Conservation (phyloP, 805 yeast species). For the Tetrapisispora pingtungensis region DNA sequence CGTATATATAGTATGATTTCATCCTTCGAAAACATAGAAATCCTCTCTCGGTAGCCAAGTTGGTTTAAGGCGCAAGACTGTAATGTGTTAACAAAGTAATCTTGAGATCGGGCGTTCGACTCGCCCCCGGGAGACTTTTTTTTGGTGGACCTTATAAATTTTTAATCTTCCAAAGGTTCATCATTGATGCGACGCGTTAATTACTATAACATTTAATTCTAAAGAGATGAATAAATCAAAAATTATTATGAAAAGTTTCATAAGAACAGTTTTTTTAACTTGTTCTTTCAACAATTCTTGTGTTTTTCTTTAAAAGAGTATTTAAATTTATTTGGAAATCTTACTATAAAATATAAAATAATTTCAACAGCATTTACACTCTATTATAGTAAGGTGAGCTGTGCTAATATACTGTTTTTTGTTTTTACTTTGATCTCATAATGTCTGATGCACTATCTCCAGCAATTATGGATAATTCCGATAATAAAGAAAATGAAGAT, state of each 20-base stretch:
- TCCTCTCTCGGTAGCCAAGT: conserved; percentile 29
- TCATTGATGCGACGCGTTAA: background rate
- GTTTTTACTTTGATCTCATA: no score
- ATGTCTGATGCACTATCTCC: background rate
- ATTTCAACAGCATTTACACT: no score
- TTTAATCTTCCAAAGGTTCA: no score
- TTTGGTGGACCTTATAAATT: no score
- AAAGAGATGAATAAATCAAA: background rate
- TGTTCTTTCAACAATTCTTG: background rate
- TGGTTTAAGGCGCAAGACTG: conserved; percentile 32
- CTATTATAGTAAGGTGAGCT: no score
- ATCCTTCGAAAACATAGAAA: background rate
- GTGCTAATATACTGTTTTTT: no score
- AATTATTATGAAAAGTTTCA: background rate
- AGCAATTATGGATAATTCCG: background rate
- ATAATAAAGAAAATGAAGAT: background rate
- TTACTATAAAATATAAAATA: no score
- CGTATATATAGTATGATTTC: no score
- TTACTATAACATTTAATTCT: background rate
- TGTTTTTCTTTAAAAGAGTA: no score
- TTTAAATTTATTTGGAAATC: no score
- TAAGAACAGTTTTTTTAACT: background rate
- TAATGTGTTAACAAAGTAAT: conserved; percentile 22
- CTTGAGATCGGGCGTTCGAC: conserved; percentile 31
- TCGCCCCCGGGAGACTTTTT: conserved; percentile 30